Evolutionary conservation across 257 asterid species (phyloP), one percentile per base, ranked within the genome.

Genomic region (Lycium barbarum): DNA sequence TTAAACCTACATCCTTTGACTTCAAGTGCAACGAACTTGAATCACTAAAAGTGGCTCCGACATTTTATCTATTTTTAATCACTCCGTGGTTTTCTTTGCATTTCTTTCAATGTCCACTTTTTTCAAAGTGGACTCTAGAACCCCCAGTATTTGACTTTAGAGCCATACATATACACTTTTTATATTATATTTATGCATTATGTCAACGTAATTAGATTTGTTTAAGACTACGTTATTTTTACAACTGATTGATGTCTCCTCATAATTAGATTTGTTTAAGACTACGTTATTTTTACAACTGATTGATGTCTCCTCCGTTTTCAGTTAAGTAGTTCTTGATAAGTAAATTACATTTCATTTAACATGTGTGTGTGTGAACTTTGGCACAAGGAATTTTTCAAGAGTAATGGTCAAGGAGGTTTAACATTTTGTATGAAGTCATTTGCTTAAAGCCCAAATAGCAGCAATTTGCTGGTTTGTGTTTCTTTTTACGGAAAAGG

Each of bases 41-140:
- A 65, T 65, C 79, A 65, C 79, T 45, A 14, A 65, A 82, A 65
- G 84, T 82, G 84, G 51, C 49, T 18, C 40, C 45, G 26, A 63
- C 63, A 82, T 63, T 35, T 82, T 81, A 68, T 81, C 22, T 14
- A 40, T 76, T 76, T n/a, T 33, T 26, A 45, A 43, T 82, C 65
- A 62, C 65, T 61, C 17, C 3, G 33, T 26, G 33, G 33, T 26
- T 26, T 26, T 26, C 33, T 26, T 43, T 38, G 10, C 11, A 68
- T 1, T 68, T 68, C 78, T 68, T 3, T 68, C 51, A 36, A 14
- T 7, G 33, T 76, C 57, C 81, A 73, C 38, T 51, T 76, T 12
- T 20, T 22, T 13, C 63, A 14, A 76, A 76, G 81, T 76, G 81
- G 81, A 22, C 63, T 76, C 51, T 10, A 51, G 82, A 68, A 14